Evolutionary conservation across 2,329 filamentous ascomycete species (phyloP), one percentile per base, ranked within the genome.

Genomic region (Talaromyces islandicus): DNA sequence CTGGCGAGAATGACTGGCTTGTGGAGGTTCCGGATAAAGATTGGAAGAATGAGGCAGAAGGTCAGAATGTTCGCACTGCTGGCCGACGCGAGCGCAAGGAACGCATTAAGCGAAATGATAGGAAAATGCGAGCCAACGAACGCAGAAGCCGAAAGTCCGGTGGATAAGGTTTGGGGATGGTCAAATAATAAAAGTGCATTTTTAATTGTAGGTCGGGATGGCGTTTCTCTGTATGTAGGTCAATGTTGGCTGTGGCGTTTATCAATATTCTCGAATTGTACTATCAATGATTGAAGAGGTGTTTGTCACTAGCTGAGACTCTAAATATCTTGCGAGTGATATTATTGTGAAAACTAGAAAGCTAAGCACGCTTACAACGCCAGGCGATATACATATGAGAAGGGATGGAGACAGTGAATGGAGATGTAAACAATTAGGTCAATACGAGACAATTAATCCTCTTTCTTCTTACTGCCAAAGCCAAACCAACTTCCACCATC

Each of bases 11-110:
- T 65, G 88, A 96, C 70, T 96, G 92, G 90, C 80, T 97, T 67
- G 91, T 97, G 61, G 94, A 97, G 84, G 88, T 99, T 58, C 89
- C 96, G 71, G 85, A 88, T 71, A 85, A 88, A 71, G 84, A 85
- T 69, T 87, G 89, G 74, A 85, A 88, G 73, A 86, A 85, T 71
- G 88, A 90, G 77, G 82, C 79, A 43, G 78, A 73, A 69, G 85
- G 88, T 75, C 82, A 87, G 70, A 85, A 85, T 66, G 82, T 90
- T 67, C 83, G 88, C 84, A 73, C 87, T 79, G 66, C 83, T 85
- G 73, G 83, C 78, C 70, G 87, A 81, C 74, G 84, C 69, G 91
- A 93, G 76, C 83, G 81, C 66, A 84, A 90, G 68, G 86, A 85
- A 75, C 81, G 86, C 65, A 91, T 86, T 66, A 75, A 75, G 66